These are phyloP conservation scores for Helicostylum pulchrum DNA, from an alignment of 192 early-diverging fungal species.

Conservation along the genomic window DNA sequence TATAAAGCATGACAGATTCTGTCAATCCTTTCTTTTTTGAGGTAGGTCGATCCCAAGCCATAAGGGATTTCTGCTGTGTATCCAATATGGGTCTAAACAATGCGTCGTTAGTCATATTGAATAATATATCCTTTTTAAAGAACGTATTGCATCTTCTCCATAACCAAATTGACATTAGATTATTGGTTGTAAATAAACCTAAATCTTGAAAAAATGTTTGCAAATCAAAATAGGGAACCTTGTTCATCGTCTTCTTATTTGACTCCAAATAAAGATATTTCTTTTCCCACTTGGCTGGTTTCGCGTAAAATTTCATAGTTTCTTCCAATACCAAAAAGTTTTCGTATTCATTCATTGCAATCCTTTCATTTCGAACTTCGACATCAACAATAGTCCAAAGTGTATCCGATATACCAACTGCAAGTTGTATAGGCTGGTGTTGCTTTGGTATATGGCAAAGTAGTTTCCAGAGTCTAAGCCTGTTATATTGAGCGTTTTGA, in stretches of 20 bases:
- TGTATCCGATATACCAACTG: slow-evolving; percentile 3
- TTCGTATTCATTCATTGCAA: neutral
- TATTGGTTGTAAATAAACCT: neutral
- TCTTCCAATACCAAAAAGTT: slow-evolving; percentile 7
- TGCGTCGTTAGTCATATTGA: neutral
- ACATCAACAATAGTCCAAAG: slow-evolving; percentile 9
- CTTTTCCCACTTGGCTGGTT: neutral
- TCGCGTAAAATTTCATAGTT: neutral
- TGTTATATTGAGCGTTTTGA: neutral
- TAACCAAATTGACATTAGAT: slow-evolving; percentile 11
- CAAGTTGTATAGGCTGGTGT: slow-evolving; percentile 3
- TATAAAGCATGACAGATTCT: neutral
- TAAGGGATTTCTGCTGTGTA: slow-evolving; percentile 1
- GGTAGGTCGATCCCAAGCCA: neutral
- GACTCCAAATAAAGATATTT: neutral
- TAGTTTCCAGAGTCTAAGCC: slow-evolving; percentile 3
- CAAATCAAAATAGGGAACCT: slow-evolving; percentile 8
- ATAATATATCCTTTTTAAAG: neutral
- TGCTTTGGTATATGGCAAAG: slow-evolving; percentile 5
- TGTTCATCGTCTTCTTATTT: neutral
- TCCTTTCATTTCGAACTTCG: neutral
- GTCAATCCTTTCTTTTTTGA: slow-evolving; percentile 1
- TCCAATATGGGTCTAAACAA: slow-evolving; percentile 7
- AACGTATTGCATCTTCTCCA: slow-evolving; percentile 3
- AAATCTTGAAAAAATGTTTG: neutral